Evolutionary conservation across 148 eudicot species (phyloP).

Genomic region (Persicaria tinctoria): DNA sequence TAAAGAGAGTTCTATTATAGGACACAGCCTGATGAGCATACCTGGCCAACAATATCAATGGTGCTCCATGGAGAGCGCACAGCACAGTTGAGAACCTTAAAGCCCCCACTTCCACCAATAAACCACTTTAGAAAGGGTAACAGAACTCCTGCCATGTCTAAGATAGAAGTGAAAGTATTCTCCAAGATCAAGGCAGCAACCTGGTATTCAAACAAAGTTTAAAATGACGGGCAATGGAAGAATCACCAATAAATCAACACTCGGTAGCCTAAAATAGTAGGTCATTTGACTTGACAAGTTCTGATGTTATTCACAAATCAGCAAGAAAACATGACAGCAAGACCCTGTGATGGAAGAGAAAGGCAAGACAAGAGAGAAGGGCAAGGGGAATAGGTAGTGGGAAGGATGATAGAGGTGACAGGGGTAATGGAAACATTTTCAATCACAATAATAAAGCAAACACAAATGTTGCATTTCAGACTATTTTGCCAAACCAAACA

Average conservation of each 20-base stretch:
- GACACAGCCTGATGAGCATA: slow-evolving; percentile 18
- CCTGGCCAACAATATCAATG: slow-evolving; percentile 77
- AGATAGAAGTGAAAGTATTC: slow-evolving; percentile 90
- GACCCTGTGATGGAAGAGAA: background rate
- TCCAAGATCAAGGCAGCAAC: slow-evolving; percentile 76
- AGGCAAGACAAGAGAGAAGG: background rate
- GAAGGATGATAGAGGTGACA: background rate
- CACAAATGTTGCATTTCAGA: background rate
- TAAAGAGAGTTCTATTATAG: background rate
- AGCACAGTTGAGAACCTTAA: slow-evolving; percentile 54
- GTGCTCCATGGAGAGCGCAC: slow-evolving; percentile 96
- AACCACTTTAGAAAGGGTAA: slow-evolving; percentile 84
- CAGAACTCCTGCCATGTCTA: slow-evolving; percentile 97
- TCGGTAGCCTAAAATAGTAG: background rate
- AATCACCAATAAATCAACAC: background rate
- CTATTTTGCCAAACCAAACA: background rate
- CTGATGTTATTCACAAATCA: background rate
- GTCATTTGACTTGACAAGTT: background rate
- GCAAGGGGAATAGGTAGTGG: background rate
- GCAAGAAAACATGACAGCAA: background rate
- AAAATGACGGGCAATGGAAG: background rate
- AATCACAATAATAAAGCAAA: background rate
- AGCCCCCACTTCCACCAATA: slow-evolving; percentile 71
- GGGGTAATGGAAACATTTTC: background rate
- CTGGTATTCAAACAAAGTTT: slow-evolving; percentile 25